These are phyloP conservation scores for Amanita subjunquillea DNA, from an alignment of 768 basidiomycete species.

Conservation along the genomic window DNA sequence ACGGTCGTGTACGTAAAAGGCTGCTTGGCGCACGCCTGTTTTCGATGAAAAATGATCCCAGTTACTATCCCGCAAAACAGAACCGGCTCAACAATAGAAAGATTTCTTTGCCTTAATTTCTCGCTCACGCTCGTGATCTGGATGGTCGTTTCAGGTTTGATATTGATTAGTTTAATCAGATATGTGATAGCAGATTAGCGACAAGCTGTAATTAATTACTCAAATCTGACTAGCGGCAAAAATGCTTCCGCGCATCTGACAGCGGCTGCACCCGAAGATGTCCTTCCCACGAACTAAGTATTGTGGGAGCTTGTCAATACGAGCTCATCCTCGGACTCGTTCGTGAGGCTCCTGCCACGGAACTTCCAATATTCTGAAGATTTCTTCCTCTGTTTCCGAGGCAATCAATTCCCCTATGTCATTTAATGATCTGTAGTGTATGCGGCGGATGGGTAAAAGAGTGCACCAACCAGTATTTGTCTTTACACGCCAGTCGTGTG, in stretches of 20 bases:
- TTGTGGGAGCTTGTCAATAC: too few relatives aligned
- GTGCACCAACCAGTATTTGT: slow-evolving; percentile 37
- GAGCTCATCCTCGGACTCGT: slow-evolving; percentile 36
- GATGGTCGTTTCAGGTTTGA: too few relatives aligned
- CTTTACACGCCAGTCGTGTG: slow-evolving; percentile 49
- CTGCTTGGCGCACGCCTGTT: not conserved
- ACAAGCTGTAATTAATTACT: not conserved
- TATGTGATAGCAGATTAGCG: too few relatives aligned
- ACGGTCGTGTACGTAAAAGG: not conserved
- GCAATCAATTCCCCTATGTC: slow-evolving; percentile 55
- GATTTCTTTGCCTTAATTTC: too few relatives aligned
- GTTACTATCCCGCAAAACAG: too few relatives aligned
- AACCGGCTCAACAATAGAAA: too few relatives aligned
- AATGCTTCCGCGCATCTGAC: slow-evolving; percentile 1
- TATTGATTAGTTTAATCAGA: too few relatives aligned
- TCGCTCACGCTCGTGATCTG: too few relatives aligned
- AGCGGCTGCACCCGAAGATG: not conserved
- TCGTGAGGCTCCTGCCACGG: slow-evolving; percentile 81
- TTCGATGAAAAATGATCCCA: not conserved
- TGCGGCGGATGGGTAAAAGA: slow-evolving; percentile 8
- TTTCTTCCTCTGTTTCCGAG: slow-evolving; percentile 79
- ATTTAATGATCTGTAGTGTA: not conserved
- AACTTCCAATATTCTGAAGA: slow-evolving; percentile 67
- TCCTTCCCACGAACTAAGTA: not conserved
- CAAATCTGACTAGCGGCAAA: not conserved